These are phyloP conservation scores for Trifolium dubium DNA, from an alignment of 306 rosid species.

Conservation along the genomic window DNA sequence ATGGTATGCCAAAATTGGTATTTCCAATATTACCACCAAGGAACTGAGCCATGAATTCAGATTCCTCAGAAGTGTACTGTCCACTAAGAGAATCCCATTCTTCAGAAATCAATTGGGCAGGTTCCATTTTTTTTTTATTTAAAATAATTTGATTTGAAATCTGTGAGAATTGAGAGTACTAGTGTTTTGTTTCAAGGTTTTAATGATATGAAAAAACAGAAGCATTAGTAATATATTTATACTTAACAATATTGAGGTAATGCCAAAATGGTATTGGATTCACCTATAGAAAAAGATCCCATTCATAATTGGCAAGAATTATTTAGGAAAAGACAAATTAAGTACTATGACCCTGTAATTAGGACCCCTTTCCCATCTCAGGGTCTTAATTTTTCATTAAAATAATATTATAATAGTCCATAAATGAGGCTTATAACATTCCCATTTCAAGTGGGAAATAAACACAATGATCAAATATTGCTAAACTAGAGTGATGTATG, in stretches of 20 bases:
- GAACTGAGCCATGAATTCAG: constrained; percentile 67
- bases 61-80: constrained; percentile 59
- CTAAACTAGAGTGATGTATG: constrained; percentile 4
- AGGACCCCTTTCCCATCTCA: constrained; percentile 37
- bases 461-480: constrained; percentile 33
- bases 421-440: constrained; percentile 1
- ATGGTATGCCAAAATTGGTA: constrained; percentile 48
- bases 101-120: constrained; percentile 52
- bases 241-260: constrained; percentile 31
- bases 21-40: constrained; percentile 48
- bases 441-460: constrained; percentile 31
- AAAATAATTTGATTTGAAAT: neutral
- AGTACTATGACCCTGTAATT: constrained; percentile 32
- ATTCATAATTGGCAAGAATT: constrained; percentile 43
- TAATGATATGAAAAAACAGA: constrained; percentile 31
- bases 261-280: constrained; percentile 46
- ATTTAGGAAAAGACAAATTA: constrained; percentile 37
- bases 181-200: constrained; percentile 36
- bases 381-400: constrained; percentile 30
- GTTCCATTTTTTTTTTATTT: constrained; percentile 51
- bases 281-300: constrained; percentile 35
- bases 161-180: neutral
- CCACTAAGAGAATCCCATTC: constrained; percentile 74
- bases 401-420: constrained; percentile 4
- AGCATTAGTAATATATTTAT: constrained; percentile 46